These are phyloP conservation scores for Platanthera guangdongensis DNA, from an alignment of 106 monocot species.

Conservation along the genomic window DNA sequence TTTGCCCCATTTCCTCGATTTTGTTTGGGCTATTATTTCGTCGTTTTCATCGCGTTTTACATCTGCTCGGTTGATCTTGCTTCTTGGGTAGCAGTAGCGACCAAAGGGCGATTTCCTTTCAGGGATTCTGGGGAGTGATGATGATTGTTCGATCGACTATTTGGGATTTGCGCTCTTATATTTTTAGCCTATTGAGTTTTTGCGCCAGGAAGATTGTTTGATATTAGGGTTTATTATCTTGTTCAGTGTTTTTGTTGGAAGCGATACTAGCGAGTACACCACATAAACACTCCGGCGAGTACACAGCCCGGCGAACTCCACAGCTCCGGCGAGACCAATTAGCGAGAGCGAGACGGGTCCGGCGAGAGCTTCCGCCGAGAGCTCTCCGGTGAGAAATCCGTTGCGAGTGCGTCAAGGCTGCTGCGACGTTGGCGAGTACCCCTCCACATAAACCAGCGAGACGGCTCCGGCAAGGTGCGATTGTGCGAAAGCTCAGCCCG, in stretches of 20 bases:
- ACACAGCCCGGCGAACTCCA: too few relatives aligned
- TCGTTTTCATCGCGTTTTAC: not conserved
- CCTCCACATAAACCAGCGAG: too few relatives aligned
- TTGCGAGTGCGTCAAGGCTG: too few relatives aligned
- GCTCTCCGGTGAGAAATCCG: too few relatives aligned
- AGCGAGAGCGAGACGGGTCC: too few relatives aligned
- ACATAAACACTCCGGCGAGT: too few relatives aligned
- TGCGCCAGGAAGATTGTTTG: not conserved
- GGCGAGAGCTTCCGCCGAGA: too few relatives aligned
- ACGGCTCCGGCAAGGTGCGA: too few relatives aligned
- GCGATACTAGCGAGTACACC: too few relatives aligned
- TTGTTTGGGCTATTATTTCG: not conserved
- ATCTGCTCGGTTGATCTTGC: not conserved
- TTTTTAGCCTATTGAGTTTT: not conserved
- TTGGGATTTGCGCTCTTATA: not conserved
- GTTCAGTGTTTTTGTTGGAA: not conserved
- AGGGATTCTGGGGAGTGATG: not conserved
- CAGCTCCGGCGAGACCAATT: too few relatives aligned
- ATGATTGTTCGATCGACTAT: not conserved
- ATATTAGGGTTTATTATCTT: not conserved
- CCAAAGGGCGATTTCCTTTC: not conserved
- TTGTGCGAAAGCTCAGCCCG: too few relatives aligned
- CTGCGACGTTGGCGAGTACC: too few relatives aligned
- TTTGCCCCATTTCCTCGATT: not conserved
- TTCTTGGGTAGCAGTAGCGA: not conserved